phyloP scores from a whole-genome alignment of 2,329 filamentous ascomycete genomes.

The Cladosporium phlei region DNA sequence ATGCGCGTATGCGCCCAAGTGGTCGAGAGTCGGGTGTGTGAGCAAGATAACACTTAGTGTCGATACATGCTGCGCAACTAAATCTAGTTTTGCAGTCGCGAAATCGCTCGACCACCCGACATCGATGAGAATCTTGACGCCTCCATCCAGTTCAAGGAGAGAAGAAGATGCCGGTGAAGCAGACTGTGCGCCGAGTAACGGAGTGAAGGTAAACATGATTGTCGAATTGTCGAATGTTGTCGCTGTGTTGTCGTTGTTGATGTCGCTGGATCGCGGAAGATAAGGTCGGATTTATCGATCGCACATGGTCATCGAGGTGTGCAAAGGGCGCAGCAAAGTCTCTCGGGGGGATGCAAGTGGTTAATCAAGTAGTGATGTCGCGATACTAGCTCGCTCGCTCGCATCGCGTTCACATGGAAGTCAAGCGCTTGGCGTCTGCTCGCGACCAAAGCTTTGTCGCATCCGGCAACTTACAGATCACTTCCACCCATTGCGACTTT shows the following conservation, averaged over 20 bases:
- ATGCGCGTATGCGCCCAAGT: constrained; percentile 89
- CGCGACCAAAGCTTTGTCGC: constrained; percentile 5
- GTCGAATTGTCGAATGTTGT: too few species aligned
- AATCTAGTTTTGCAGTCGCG: constrained; percentile 72
- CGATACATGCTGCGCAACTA: constrained; percentile 87
- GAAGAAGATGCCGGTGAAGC: constrained; percentile 85
- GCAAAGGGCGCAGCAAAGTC: neutral
- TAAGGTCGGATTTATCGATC: neutral
- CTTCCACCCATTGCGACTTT: too few species aligned
- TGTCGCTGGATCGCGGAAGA: neutral
- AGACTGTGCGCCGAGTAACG: constrained; percentile 85
- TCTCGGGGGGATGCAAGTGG: too few species aligned
- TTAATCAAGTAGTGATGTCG: too few species aligned
- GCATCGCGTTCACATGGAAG: constrained; percentile 9
- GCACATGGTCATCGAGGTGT: constrained; percentile 1
- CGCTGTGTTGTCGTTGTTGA: too few species aligned
- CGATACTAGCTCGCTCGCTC: too few species aligned
- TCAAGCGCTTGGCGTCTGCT: neutral
- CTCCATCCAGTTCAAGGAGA: constrained; percentile 92
- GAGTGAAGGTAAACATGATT: constrained; percentile 92
- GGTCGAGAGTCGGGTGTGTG: constrained; percentile 86
- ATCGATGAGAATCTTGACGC: constrained; percentile 90
- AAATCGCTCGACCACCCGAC: constrained; percentile 95
- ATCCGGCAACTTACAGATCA: too few species aligned
- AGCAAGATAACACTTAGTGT: constrained; percentile 90